phyloP scores from a whole-genome alignment of 108 stramenopile species.

The Licmophora abbreviata region DNA sequence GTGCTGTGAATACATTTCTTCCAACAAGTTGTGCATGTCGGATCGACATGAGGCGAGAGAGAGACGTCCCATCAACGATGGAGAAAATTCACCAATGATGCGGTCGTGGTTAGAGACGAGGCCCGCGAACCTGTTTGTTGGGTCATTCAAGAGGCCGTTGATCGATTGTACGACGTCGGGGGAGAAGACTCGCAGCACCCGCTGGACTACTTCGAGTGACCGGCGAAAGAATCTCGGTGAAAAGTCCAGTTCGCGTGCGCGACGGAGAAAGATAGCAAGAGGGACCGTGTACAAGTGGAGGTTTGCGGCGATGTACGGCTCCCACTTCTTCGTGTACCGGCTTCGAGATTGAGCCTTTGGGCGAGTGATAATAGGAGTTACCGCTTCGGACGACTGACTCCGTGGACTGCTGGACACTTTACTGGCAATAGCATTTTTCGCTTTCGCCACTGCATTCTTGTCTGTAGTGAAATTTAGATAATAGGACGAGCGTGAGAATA shows the following conservation, averaged over 20 bases:
- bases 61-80: slow-evolving; percentile 29
- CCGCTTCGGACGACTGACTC: slow-evolving; percentile 7
- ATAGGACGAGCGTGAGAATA: too few relatives aligned
- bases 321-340: slow-evolving; percentile 56
- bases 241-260: slow-evolving; percentile 88
- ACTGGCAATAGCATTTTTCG: slow-evolving; percentile 8
- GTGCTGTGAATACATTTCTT: slow-evolving; percentile 76
- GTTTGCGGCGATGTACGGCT: slow-evolving; percentile 75
- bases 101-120: slow-evolving; percentile 44
- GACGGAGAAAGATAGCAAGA: slow-evolving; percentile 76
- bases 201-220: slow-evolving; percentile 41
- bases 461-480: too few relatives aligned
- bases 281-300: slow-evolving; percentile 71
- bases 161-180: slow-evolving; percentile 54
- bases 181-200: slow-evolving; percentile 72
- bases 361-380: slow-evolving; percentile 3
- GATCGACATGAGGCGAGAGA: slow-evolving; percentile 43
- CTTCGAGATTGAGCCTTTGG: slow-evolving; percentile 52
- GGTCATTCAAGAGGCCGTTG: slow-evolving; percentile 31
- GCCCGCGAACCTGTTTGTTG: slow-evolving; percentile 11
- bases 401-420: not conserved
- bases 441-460: not conserved
- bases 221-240: slow-evolving; percentile 36
- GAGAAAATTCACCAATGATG: slow-evolving; percentile 48
- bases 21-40: slow-evolving; percentile 67